phyloP scores from a whole-genome alignment of 2,329 filamentous ascomycete genomes.

The Periconia sp. region DNA sequence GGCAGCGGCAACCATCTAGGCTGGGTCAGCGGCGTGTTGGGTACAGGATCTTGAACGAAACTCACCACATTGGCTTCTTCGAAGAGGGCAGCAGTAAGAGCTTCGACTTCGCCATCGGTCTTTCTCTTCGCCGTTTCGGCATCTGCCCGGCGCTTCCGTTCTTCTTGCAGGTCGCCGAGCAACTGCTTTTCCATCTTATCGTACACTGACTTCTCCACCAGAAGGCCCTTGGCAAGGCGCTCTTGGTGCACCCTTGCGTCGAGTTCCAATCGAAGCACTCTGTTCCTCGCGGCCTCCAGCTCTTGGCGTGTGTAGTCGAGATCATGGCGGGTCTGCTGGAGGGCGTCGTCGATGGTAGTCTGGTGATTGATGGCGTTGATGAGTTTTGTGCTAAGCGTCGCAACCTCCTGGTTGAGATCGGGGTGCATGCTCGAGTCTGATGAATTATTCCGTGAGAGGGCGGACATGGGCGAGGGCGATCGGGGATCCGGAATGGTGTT shows the following conservation, averaged over 20 bases:
- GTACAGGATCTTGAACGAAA: conserved; percentile 5
- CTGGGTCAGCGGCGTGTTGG: conserved; percentile 17
- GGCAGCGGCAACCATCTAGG: conserved; percentile 85
- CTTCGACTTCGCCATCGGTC: conserved; percentile 92
- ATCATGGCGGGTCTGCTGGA: conserved; percentile 80
- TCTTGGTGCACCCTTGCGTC: conserved; percentile 73
- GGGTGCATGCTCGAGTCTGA: conserved; percentile 59
- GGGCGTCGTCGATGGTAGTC: conserved; percentile 85
- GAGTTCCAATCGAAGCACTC: conserved; percentile 71
- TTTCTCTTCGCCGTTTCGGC: conserved; percentile 74
- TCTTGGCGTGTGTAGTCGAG: conserved; percentile 83
- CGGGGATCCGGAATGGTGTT: conserved; percentile 69
- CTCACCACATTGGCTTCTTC: conserved; percentile 89
- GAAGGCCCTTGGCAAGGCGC: conserved; percentile 72
- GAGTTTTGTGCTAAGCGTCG: conserved; percentile 90
- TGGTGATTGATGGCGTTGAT: conserved; percentile 98
- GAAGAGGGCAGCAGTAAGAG: conserved; percentile 88
- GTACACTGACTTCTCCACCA: conserved; percentile 76
- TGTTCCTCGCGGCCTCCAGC: conserved; percentile 73
- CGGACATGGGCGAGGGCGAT: conserved; percentile 45
- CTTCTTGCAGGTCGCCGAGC: conserved; percentile 49
- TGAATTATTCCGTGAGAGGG: conserved; percentile 49
- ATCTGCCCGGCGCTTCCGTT: conserved; percentile 47
- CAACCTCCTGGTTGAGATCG: conserved; percentile 77
- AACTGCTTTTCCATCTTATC: conserved; percentile 60